Evolutionary conservation across 2,329 filamentous ascomycete species (phyloP), one percentile per base, ranked within the genome.

Genomic region (Trichoderma lentiforme): DNA sequence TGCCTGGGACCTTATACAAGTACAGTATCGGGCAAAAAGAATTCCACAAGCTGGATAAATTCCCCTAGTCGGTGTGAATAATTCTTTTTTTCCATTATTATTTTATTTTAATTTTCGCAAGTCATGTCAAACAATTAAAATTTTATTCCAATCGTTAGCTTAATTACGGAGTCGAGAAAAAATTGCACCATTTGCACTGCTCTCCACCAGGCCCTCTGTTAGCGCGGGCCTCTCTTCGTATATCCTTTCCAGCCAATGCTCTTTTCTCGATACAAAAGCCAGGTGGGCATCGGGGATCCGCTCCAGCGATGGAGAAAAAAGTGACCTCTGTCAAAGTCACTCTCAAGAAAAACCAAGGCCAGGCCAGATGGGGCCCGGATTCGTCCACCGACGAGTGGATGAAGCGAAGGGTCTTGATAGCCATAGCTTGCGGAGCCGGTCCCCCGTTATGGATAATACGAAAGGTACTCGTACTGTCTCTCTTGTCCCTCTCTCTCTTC

Each of bases 301-400:
- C 65, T 24, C 36, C 30, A 32, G 14, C 32, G 26, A 60, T n/a
- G 30, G 47, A 43, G 43, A 47, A 32, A 39, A 53, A 24, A 53
- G 47, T 53, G 57, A 32, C 26, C 12, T 60, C n/a, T 34, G 30
- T 11, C 56, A 69, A 36, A 24, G 32, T 34, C 32, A 66, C 47
- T 47, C 56, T 47, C 56, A 58, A 21, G 18, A 21, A 32, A 32
- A 39, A 39, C 61, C 39, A 28, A 51, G 18, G 62, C 21, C 5
- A 11, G 6, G 62, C n/a, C 39, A 15, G 9, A 43, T 26, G 15
- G 30, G 5, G 57, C 21, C 66, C 57, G 39, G n/a, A 69, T 69
- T 61, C n/a, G 66, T 62, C 57, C 34, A 69, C 66, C 57, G 66
- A 69, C 56, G 21, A 36, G 66, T 69, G 66, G 66, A 61, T 61